Conservation (phyloP, 768 basidiomycete species). For the Megacollybia marginata region DNA sequence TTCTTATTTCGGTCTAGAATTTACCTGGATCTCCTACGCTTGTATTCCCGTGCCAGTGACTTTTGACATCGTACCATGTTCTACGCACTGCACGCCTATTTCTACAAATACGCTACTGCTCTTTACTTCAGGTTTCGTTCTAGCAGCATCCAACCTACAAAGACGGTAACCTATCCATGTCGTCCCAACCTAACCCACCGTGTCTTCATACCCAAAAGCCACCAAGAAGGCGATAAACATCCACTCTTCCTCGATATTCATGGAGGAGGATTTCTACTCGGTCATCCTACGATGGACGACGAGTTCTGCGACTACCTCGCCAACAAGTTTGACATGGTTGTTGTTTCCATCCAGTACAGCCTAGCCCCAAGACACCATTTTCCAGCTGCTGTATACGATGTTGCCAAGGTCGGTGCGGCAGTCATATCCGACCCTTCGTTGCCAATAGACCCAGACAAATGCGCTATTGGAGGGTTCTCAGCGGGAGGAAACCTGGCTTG, state of each 20-base stretch:
- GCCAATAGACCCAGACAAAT: neutral
- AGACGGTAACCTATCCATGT: neutral
- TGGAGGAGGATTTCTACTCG: neutral
- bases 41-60: too few relatives aligned
- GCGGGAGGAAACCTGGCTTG: neutral
- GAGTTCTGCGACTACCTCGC: neutral
- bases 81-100: too few relatives aligned
- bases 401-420: neutral
- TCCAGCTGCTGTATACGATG: neutral
- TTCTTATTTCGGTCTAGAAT: too few relatives aligned
- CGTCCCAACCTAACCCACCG: neutral
- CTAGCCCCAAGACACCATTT: neutral
- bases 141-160: neutral
- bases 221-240: neutral
- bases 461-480: neutral
- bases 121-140: too few relatives aligned
- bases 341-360: neutral
- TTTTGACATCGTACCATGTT: too few relatives aligned
- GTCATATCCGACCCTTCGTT: neutral
- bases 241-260: neutral
- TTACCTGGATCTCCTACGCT: too few relatives aligned
- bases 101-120: too few relatives aligned
- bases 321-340: neutral
- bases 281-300: neutral
- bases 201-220: neutral